Conservation (phyloP, 805 yeast species). For the Candida xyloterini region DNA sequence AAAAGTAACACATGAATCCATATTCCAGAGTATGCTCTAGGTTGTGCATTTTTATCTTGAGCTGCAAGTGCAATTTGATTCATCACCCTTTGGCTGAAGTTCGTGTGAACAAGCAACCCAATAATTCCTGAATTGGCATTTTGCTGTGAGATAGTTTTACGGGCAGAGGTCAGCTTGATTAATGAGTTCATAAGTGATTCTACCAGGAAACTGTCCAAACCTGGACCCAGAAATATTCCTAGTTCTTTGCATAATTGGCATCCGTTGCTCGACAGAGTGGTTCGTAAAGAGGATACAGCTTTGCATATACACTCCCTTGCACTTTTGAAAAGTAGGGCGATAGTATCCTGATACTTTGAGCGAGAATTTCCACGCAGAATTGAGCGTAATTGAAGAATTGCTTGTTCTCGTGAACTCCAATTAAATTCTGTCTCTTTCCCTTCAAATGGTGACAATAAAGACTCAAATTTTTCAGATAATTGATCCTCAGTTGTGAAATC, state of each 20-base stretch:
- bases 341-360: conserved; percentile 31
- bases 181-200: conserved; percentile 50
- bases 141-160: conserved; percentile 62
- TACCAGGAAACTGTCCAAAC: conserved; percentile 42
- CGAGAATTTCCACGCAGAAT: conserved; percentile 56
- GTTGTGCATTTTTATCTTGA: conserved; percentile 67
- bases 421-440: conserved; percentile 85
- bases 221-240: conserved; percentile 38
- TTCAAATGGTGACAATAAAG: conserved; percentile 42
- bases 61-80: conserved; percentile 49
- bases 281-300: conserved; percentile 70
- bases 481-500: conserved; percentile 29
- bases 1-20: conserved; percentile 67
- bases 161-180: conserved; percentile 52
- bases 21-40: conserved; percentile 63
- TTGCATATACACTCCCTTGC: conserved; percentile 62
- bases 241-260: conserved; percentile 76
- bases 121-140: conserved; percentile 55
- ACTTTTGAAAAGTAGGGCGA: conserved; percentile 32
- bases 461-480: conserved; percentile 30
- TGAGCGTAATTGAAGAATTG: conserved; percentile 54
- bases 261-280: conserved; percentile 74
- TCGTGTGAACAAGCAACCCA: conserved; percentile 52
- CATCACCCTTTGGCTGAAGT: conserved; percentile 50
- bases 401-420: conserved; percentile 73